Evolutionary conservation across 441 rosid genomes (phyloP).

Genomic region (Euphorbia celastroides): DNA sequence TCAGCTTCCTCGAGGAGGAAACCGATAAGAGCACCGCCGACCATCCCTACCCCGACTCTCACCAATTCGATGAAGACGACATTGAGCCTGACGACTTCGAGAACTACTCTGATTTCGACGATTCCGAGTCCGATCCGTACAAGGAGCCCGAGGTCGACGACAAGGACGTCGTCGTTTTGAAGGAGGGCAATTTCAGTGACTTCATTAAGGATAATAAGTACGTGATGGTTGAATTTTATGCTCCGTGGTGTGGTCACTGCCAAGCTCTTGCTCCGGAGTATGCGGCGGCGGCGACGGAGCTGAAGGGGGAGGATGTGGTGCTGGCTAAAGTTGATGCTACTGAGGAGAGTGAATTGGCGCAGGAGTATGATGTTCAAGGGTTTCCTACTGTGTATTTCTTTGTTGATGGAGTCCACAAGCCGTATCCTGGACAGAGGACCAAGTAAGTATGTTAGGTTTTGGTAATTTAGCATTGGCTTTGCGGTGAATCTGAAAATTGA

Average conservation of each 20-base stretch:
- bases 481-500: neutral
- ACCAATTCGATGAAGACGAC: constrained; percentile 31
- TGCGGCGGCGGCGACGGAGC: constrained; percentile 93
- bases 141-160: constrained; percentile 73
- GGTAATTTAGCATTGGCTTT: neutral
- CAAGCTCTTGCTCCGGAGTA: constrained; percentile 95
- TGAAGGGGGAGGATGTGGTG: constrained; percentile 52
- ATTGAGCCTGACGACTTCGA: constrained; percentile 26
- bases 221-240: constrained; percentile 97
- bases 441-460: constrained; percentile 46
- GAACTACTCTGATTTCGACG: constrained; percentile 61
- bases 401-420: constrained; percentile 76
- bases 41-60: constrained; percentile 22
- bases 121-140: constrained; percentile 44
- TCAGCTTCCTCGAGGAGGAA: constrained; percentile 89
- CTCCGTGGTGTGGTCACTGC: constrained; percentile 99
- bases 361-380: constrained; percentile 76
- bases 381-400: constrained; percentile 80
- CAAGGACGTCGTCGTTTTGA: constrained; percentile 82
- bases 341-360: constrained; percentile 81
- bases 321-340: constrained; percentile 92
- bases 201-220: constrained; percentile 50
- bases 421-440: constrained; percentile 71
- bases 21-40: constrained; percentile 24
- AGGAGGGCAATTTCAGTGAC: constrained; percentile 68